Evolutionary conservation across 257 asterid genomes (phyloP).

Genomic region (Scutellaria galericulata): DNA sequence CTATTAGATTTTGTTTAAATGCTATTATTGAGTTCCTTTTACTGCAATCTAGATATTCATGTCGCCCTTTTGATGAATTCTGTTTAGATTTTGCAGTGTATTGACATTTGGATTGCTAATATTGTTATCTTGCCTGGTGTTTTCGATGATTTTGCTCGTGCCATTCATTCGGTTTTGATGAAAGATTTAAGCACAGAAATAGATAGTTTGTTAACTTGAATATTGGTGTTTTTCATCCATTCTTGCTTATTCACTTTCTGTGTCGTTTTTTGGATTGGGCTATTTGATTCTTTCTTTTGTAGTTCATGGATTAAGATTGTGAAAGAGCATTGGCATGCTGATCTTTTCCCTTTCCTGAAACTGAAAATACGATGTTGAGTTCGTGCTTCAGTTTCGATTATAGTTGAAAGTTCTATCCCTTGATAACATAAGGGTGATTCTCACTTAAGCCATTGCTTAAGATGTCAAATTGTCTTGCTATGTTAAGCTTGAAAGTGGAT

Average conservation of each 20-base stretch:
- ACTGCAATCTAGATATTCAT: not conserved
- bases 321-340: not conserved
- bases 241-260: too few relatives aligned
- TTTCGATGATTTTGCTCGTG: not conserved
- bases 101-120: not conserved
- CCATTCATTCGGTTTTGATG: not conserved
- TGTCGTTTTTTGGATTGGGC: not conserved
- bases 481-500: too few relatives aligned
- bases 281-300: not conserved
- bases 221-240: not conserved
- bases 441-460: too few relatives aligned
- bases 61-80: not conserved
- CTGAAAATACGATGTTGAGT: not conserved
- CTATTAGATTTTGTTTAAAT: not conserved
- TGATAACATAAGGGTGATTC: not conserved
- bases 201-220: slow-evolving; percentile 8
- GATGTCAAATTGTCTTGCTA: too few relatives aligned
- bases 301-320: not conserved
- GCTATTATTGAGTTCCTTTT: slow-evolving; percentile 6
- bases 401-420: too few relatives aligned
- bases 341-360: not conserved
- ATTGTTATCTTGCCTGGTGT: too few relatives aligned
- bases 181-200: not conserved
- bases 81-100: not conserved
- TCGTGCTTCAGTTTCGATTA: not conserved